Evolutionary conservation across 345 rosid genomes (phyloP), one percentile per base, ranked within the genome.

Genomic region (Litchi chinensis): DNA sequence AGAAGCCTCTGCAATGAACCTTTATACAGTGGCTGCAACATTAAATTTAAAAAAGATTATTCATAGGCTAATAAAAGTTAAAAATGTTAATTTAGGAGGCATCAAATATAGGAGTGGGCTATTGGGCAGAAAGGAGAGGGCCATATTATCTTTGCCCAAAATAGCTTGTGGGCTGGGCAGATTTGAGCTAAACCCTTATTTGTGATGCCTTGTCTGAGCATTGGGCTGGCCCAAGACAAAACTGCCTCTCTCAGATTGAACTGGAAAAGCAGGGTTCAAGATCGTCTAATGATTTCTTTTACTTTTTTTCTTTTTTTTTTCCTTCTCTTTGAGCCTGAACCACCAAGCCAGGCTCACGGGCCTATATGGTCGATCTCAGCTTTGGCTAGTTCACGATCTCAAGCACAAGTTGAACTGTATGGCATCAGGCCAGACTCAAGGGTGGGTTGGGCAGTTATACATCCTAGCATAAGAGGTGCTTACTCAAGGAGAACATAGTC

Each of bases 1-100:
- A 95, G 87, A 82, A 95, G 99, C 87, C 93, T 90, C 88, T 93
- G 99, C 79, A 93, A 84, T 64, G 95, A 82, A 73, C 98, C 99
- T 88, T 92, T 95, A 77, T 92, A 93, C 21, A 95, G 87, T 43
- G 99, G 99, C 99, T 95, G 92, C 82, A 83, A 71, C 73, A 71
- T 65, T 18, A 16, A 74, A 73, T 37, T 6, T 19, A 3, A 59
- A 72, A 57, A 73, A 3, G 41, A 73, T 37, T n/a, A 72, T 19
- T 15, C 62, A 50, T 19, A 56, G 21, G 8, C 15, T 56, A n/a
- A 18, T n/a, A 39, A 39, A 16, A 59, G 4, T 16, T 26, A 68
- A 39, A 78, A n/a, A 43, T 5, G 19, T 28, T 76, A 26, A 56
- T 39, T 46, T 2, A 46, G 52, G 0, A 54, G 6, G n/a, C 18